Conservation (phyloP, 2,329 filamentous ascomycete species). For the Rasamsonia emersonii region DNA sequence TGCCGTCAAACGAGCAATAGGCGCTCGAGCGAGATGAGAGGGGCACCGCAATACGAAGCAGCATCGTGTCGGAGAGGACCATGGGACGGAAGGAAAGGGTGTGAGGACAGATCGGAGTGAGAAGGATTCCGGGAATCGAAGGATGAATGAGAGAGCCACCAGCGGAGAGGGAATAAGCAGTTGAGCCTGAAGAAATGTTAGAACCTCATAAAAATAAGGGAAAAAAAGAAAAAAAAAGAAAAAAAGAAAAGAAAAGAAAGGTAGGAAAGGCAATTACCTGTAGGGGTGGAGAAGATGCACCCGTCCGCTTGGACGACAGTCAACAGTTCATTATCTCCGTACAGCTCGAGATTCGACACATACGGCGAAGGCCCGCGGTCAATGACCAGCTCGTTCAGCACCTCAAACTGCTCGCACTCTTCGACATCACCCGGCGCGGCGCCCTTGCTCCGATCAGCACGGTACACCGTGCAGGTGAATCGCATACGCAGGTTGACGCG, state of each 20-base stretch:
- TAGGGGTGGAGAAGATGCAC: slow-evolving; percentile 95
- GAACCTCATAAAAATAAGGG: background rate
- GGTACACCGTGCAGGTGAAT: slow-evolving; percentile 95
- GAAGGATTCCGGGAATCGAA: slow-evolving; percentile 89
- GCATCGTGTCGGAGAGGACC: slow-evolving; percentile 92
- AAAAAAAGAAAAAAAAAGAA: too few relatives aligned
- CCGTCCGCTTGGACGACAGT: slow-evolving; percentile 95
- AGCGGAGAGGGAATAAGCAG: slow-evolving; percentile 91
- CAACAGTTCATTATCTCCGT: slow-evolving; percentile 87
- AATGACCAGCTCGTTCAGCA: slow-evolving; percentile 96
- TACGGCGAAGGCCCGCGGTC: slow-evolving; percentile 95
- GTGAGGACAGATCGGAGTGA: slow-evolving; percentile 96
- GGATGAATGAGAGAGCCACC: slow-evolving; percentile 93
- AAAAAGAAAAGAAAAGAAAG: too few relatives aligned
- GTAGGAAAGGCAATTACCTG: slow-evolving; percentile 48
- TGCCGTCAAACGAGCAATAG: slow-evolving; percentile 96
- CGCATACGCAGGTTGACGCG: slow-evolving; percentile 96
- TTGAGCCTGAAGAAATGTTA: slow-evolving; percentile 50
- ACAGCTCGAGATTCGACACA: slow-evolving; percentile 92
- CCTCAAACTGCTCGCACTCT: slow-evolving; percentile 93
- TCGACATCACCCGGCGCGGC: slow-evolving; percentile 54
- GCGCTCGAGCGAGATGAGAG: slow-evolving; percentile 79
- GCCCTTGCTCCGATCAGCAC: slow-evolving; percentile 46
- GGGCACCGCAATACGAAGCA: slow-evolving; percentile 81
- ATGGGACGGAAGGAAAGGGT: slow-evolving; percentile 95